Percentiles rank a stretch among this genome's conserved stretches.
Conservation (phyloP, 768 basidiomycete species). For the Hydnum rufescens region DNA sequence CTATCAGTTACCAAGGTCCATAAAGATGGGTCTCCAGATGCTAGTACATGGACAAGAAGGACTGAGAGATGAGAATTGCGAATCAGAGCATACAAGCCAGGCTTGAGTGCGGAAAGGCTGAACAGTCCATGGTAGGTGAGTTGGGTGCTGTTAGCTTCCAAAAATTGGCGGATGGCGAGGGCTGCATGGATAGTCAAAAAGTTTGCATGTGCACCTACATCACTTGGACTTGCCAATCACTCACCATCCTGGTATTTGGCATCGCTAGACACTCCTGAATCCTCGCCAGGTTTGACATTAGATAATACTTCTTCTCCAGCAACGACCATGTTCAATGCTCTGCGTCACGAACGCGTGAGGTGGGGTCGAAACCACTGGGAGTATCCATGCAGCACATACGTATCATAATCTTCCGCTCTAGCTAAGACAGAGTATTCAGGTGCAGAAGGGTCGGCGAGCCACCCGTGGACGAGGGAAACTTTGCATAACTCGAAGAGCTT, state of each 20-base stretch:
- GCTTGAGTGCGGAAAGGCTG: conserved; percentile 30
- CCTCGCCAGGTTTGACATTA: background rate
- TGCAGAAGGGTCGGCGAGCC: conserved; percentile 50
- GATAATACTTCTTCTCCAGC: conserved; percentile 49
- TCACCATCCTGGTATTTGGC: conserved; percentile 33
- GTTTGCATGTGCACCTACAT: background rate
- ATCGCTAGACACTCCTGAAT: too few species aligned
- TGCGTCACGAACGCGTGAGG: conserved; percentile 18
- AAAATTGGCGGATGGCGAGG: conserved; percentile 41
- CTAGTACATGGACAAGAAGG: conserved; percentile 17
- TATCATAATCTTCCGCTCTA: conserved; percentile 20
- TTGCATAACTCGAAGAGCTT: conserved; percentile 68
- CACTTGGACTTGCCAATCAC: conserved; percentile 11
- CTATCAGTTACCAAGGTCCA: conserved; percentile 78
- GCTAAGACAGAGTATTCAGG: conserved; percentile 35
- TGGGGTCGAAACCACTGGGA: conserved; percentile 1
- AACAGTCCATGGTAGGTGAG: conserved; percentile 79
- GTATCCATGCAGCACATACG: conserved; percentile 12
- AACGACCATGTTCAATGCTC: conserved; percentile 50
- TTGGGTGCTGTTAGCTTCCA: conserved; percentile 57
- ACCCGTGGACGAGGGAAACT: conserved; percentile 72
- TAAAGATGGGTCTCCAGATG: conserved; percentile 18
- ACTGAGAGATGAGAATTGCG: conserved; percentile 81
- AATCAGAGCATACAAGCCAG: conserved; percentile 68
- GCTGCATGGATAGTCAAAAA: too few species aligned